Percentiles rank a stretch among this genome's conserved stretches.
Evolutionary conservation across 495 filamentous ascomycete genomes (phyloP).

Genomic region (Hypoxylon trugodes): DNA sequence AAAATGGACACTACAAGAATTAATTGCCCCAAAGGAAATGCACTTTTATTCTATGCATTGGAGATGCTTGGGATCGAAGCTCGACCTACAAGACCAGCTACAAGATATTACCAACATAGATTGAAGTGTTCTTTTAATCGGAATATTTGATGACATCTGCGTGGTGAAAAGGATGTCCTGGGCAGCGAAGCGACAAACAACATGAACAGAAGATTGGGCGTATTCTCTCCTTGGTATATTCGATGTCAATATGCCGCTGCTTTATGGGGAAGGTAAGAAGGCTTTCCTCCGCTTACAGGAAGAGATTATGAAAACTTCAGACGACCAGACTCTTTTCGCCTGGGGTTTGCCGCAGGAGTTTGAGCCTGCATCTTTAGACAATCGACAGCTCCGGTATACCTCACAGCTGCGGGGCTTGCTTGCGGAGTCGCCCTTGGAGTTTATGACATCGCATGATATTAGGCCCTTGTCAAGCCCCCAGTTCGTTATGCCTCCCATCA

Average conservation of each 20-base stretch:
- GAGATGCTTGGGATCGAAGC: too few relatives aligned
- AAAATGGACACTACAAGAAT: not conserved
- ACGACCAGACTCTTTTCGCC: too few relatives aligned
- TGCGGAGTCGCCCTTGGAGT: not conserved
- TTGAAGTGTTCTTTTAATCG: not conserved
- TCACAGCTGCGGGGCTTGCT: not conserved
- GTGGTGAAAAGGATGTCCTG: not conserved
- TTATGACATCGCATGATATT: not conserved
- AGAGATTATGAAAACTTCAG: not conserved
- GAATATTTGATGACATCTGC: not conserved
- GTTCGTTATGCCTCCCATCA: not conserved
- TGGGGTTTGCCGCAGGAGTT: not conserved
- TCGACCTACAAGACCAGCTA: too few relatives aligned
- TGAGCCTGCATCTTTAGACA: not conserved
- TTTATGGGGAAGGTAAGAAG: too few relatives aligned
- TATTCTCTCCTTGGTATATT: not conserved
- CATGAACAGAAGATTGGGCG: not conserved
- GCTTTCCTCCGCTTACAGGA: not conserved
- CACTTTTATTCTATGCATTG: not conserved
- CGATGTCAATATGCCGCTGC: not conserved
- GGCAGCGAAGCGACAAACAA: not conserved
- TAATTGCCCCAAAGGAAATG: not conserved
- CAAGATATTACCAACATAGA: not conserved
- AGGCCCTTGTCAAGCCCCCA: not conserved
- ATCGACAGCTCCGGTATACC: not conserved